Evolutionary conservation across 1,139 yeast genomes (phyloP).

Genomic region (Blastobotrys illinoisensis): DNA sequence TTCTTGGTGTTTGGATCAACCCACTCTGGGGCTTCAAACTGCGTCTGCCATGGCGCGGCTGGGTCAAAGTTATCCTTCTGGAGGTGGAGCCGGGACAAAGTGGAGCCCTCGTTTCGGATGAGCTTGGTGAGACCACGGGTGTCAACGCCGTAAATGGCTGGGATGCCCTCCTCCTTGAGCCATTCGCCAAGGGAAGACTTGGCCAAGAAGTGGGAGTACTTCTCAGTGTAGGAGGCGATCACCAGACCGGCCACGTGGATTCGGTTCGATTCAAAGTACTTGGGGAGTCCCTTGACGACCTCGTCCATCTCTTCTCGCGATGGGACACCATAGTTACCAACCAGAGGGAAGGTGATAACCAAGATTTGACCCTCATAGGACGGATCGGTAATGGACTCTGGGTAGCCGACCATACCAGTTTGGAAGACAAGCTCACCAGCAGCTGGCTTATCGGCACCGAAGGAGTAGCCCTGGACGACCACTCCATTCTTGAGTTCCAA

Average conservation of each 20-base stretch:
- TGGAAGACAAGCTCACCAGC: conserved; percentile 99
- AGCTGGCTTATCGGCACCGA: conserved; percentile 83
- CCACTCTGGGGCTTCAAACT: conserved; percentile 80
- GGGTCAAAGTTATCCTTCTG: conserved; percentile 47
- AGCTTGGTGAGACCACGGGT: conserved; percentile 92
- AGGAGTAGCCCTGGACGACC: conserved; percentile 91
- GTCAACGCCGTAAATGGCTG: conserved; percentile 97
- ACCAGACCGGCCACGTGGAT: conserved; percentile 97
- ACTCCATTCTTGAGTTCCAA: conserved; percentile 89
- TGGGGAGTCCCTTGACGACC: conserved; percentile 69
- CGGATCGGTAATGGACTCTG: conserved; percentile 97
- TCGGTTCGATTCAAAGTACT: conserved; percentile 83
- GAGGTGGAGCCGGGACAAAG: conserved; percentile 75
- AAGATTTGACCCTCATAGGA: conserved; percentile 97
- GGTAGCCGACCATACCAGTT: conserved; percentile 99
- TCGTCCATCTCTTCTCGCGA: conserved; percentile 76
- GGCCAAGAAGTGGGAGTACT: conserved; percentile 91
- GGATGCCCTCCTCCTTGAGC: conserved; percentile 87
- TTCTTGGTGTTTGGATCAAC: conserved; percentile 87
- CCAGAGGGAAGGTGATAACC: conserved; percentile 93
- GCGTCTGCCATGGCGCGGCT: conserved; percentile 49
- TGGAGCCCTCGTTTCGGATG: conserved; percentile 88
- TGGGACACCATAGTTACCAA: conserved; percentile 99
- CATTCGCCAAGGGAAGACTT: conserved; percentile 87
- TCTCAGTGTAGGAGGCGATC: conserved; percentile 95